A percentile compares a stretch with the other conserved stretches of the same genome.
phyloP scores from a whole-genome alignment of 768 basidiomycete species.

The Tephrocybe sp. region DNA sequence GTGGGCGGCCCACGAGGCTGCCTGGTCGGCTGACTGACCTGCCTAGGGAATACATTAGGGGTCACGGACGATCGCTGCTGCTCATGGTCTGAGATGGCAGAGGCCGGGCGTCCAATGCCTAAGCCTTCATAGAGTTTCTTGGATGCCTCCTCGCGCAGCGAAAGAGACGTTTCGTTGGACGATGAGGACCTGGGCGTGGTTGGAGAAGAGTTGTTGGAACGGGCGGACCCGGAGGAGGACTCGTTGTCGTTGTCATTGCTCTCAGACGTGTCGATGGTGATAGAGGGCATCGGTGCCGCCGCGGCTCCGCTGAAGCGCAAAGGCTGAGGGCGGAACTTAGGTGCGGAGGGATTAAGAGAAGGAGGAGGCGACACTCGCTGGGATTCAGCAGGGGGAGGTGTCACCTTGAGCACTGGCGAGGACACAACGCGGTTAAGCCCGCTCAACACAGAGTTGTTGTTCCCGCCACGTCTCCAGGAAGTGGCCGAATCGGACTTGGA shows the following conservation, averaged over 20 bases:
- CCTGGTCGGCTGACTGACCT: slow-evolving; percentile 71
- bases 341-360: slow-evolving; percentile 39
- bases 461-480: slow-evolving; percentile 80
- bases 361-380: slow-evolving; percentile 51
- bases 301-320: slow-evolving; percentile 49
- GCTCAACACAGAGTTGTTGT: slow-evolving; percentile 67
- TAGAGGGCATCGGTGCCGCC: slow-evolving; percentile 51
- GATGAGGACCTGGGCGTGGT: slow-evolving; percentile 72
- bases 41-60: slow-evolving; percentile 49
- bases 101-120: slow-evolving; percentile 72
- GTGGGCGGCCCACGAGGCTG: slow-evolving; percentile 89
- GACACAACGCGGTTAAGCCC: slow-evolving; percentile 57
- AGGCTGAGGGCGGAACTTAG: slow-evolving; percentile 17
- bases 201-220: slow-evolving; percentile 62
- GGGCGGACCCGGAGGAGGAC: slow-evolving; percentile 51
- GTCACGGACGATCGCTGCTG: slow-evolving; percentile 36
- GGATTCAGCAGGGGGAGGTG: slow-evolving; percentile 62
- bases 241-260: slow-evolving; percentile 55
- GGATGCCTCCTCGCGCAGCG: slow-evolving; percentile 81
- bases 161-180: slow-evolving; percentile 61
- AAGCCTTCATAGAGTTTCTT: slow-evolving; percentile 89
- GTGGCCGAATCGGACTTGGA: slow-evolving; percentile 80
- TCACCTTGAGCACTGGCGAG: slow-evolving; percentile 68
- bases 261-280: slow-evolving; percentile 54
- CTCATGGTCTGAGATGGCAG: slow-evolving; percentile 38